Conservation (phyloP, 495 filamentous ascomycete genomes). For the Aspergillus saccharolyticus region DNA sequence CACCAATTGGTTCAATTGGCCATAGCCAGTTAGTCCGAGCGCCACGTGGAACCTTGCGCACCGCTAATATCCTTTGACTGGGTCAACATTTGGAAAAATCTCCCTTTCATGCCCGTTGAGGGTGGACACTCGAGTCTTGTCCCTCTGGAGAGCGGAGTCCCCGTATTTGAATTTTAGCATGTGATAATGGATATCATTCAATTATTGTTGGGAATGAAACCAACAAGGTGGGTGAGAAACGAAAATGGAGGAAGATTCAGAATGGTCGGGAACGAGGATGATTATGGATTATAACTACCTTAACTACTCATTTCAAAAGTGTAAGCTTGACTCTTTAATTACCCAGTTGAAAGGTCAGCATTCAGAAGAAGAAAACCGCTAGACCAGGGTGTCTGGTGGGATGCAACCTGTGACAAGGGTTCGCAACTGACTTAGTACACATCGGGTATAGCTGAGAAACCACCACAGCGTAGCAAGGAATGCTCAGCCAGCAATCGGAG, state of each 20-base stretch:
- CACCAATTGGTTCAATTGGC: neutral
- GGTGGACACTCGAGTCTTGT: neutral
- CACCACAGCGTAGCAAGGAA: neutral
- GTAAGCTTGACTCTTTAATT: too few species aligned
- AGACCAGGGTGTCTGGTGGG: too few species aligned
- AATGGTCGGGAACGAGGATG: neutral
- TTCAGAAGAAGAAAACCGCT: too few species aligned
- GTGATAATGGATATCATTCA: neutral
- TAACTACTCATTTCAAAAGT: too few species aligned
- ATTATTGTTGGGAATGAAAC: neutral
- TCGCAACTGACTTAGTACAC: neutral
- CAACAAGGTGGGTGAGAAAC: neutral
- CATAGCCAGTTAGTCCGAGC: neutral
- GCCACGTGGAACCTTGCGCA: constrained; percentile 1
- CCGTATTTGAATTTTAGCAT: neutral
- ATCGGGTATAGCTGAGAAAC: too few species aligned
- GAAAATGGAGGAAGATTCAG: neutral
- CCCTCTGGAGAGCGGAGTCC: neutral
- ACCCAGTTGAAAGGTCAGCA: too few species aligned
- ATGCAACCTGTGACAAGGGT: neutral
- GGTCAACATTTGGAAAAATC: too few species aligned
- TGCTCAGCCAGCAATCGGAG: neutral
- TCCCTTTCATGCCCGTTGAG: neutral
- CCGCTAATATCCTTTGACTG: neutral
- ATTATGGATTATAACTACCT: too few species aligned